Conservation (phyloP, 306 rosid species). For the Corylus heterophylla region DNA sequence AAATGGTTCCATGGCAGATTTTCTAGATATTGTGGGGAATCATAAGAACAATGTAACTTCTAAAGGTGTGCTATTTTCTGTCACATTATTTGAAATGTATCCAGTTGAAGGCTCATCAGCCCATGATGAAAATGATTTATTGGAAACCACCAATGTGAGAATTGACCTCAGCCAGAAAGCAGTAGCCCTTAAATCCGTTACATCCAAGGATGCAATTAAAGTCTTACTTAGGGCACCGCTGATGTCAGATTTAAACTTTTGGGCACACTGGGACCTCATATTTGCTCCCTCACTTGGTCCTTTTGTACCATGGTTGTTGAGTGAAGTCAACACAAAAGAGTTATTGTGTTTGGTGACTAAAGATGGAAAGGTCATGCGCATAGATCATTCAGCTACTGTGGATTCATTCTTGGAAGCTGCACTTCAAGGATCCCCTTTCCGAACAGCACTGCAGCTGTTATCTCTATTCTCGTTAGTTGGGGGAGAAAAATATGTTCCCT, state of each 20-base stretch:
- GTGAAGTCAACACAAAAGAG: conserved; percentile 62
- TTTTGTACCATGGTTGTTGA: conserved; percentile 69
- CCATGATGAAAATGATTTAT: conserved; percentile 33
- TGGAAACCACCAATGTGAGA: conserved; percentile 34
- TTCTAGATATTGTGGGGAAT: conserved; percentile 46
- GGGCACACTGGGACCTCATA: conserved; percentile 90
- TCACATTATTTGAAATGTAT: conserved; percentile 47
- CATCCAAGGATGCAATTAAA: conserved; percentile 63
- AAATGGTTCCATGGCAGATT: conserved; percentile 56
- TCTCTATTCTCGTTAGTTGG: conserved; percentile 73
- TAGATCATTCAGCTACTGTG: conserved; percentile 71
- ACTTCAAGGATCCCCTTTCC: conserved; percentile 72
- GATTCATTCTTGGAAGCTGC: conserved; percentile 85
- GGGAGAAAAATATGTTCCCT: conserved; percentile 68
- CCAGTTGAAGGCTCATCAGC: conserved; percentile 29
- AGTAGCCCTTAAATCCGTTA: conserved; percentile 33
- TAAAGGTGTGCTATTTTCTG: conserved; percentile 69
- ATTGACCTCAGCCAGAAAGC: conserved; percentile 30
- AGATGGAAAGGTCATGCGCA: conserved; percentile 74
- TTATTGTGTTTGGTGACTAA: conserved; percentile 77
- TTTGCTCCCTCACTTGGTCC: conserved; percentile 90
- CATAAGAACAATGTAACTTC: conserved; percentile 45
- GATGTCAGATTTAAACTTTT: conserved; percentile 75
- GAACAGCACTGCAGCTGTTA: conserved; percentile 67
- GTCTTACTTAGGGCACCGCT: conserved; percentile 70